Base-by-base conservation (phyloP, 495 filamentous ascomycete species). In the Penicillium taxi region DNA sequence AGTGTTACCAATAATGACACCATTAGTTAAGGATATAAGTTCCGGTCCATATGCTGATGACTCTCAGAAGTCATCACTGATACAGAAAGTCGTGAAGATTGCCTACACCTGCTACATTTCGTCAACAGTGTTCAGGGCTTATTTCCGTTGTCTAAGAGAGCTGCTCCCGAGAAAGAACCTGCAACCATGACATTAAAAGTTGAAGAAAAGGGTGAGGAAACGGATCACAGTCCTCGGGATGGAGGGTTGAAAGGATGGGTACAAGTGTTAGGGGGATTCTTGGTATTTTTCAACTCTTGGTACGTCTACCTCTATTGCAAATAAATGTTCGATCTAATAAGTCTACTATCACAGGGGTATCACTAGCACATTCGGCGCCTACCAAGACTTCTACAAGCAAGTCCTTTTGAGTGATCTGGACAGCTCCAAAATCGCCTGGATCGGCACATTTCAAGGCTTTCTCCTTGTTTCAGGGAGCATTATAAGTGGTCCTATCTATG, bases 341-440 rank as follows among this genome's bases (percentile, higher is more conserved):
- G 1, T 9, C 16, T 8, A 18, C 15, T 18, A 18, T 18, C 17
- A n/a, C 9, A 36, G 58, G 60, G 73, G 72, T 0, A 28, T 74
- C 4, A 44, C 67, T 13, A 67, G 63, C 35, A 56, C 55, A 3
- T 74, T 66, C 35, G 70, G 72, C 5, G 59, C 60, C 5, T 77
- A 67, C 36, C 70, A 75, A 27, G 52, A 56, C 4, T 72, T 67
- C 43, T 65, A 65, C 25, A 40, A 66, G 42, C 37, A 50, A 0
- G 52, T 32, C 2, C 39, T 68, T 0, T 48, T 73, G 0, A 22
- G 42, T 1, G 37, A 41, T 9, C 28, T 55, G n/a, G 56, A 55
- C 0, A 34, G 45, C 1, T 65, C 61, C 0, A 22, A 47, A 1
- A 55, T 63, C 11, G 63, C 71, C 2, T 73, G 71, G 71, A 66